phyloP scores from a whole-genome alignment of 352 stramenopile genomes.

The Paralagenidium karlingii region DNA sequence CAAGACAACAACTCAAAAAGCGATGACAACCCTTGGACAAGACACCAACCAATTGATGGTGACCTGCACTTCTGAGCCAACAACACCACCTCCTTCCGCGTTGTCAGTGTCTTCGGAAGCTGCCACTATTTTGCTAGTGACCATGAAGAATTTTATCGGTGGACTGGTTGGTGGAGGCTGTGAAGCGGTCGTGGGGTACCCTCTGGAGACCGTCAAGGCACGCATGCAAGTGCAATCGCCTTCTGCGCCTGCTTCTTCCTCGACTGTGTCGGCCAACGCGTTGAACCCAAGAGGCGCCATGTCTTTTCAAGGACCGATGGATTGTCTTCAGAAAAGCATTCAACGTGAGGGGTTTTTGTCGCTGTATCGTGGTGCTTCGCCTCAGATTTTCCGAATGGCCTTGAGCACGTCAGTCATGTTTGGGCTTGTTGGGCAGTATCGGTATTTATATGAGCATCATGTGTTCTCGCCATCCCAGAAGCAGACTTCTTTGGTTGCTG shows the following conservation, averaged over 20 bases:
- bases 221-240: constrained; percentile 49
- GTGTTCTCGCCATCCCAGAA: constrained; percentile 36
- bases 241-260: too few species aligned
- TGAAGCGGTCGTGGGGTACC: constrained; percentile 52
- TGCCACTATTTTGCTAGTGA: too few species aligned
- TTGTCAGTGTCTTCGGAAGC: too few species aligned
- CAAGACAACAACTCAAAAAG: too few species aligned
- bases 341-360: constrained; percentile 32
- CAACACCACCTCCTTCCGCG: too few species aligned
- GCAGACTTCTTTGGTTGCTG: constrained; percentile 29
- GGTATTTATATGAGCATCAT: constrained; percentile 50
- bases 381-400: constrained; percentile 52
- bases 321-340: constrained; percentile 46
- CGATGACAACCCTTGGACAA: too few species aligned
- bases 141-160: constrained; percentile 49
- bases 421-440: constrained; percentile 61
- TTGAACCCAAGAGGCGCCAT: too few species aligned
- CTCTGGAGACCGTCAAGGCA: constrained; percentile 53
- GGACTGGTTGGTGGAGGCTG: constrained; percentile 39
- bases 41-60: too few species aligned
- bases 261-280: constrained; percentile 1
- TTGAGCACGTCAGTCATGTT: constrained; percentile 48
- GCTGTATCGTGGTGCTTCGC: constrained; percentile 51
- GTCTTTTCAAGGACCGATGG: constrained; percentile 26
- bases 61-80: too few species aligned